phyloP scores from a whole-genome alignment of 148 eudicot genomes.

The Dianthus caryophyllus region DNA sequence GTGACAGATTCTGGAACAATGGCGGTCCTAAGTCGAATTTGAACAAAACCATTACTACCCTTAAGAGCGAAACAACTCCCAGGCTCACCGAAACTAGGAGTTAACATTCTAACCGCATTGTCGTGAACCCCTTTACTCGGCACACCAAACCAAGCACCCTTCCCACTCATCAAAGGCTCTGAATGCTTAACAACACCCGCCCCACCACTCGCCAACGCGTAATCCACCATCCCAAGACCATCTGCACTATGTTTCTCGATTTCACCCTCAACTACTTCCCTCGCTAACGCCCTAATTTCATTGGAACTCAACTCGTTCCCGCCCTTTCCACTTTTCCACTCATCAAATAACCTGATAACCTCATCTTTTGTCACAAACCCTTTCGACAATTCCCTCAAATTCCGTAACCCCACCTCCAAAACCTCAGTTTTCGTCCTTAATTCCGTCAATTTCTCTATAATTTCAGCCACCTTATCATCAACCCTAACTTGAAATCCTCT shows the following conservation, averaged over 20 bases:
- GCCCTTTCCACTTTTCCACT: slow-evolving; percentile 33
- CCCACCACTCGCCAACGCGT: slow-evolving; percentile 67
- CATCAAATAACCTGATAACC: slow-evolving; percentile 43
- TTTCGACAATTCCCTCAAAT: slow-evolving; percentile 23
- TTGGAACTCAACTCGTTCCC: slow-evolving; percentile 41
- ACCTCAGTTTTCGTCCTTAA: slow-evolving; percentile 30
- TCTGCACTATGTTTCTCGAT: slow-evolving; percentile 82
- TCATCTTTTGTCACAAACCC: slow-evolving; percentile 52
- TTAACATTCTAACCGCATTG: slow-evolving; percentile 59
- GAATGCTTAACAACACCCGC: slow-evolving; percentile 60
- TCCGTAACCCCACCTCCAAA: slow-evolving; percentile 42
- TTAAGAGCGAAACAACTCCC: slow-evolving; percentile 85
- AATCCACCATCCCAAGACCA: slow-evolving; percentile 83
- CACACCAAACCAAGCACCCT: slow-evolving; percentile 28
- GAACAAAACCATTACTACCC: slow-evolving; percentile 73
- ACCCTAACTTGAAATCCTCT: slow-evolving; percentile 41
- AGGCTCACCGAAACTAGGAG: slow-evolving; percentile 88
- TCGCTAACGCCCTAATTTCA: slow-evolving; percentile 57
- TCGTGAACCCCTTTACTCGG: slow-evolving; percentile 31
- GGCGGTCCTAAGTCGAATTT: slow-evolving; percentile 60
- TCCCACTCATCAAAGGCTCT: slow-evolving; percentile 32
- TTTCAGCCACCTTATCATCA: slow-evolving; percentile 36
- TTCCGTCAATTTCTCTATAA: slow-evolving; percentile 34
- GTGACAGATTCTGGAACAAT: slow-evolving; percentile 82
- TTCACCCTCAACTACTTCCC: slow-evolving; percentile 69